Conservation (phyloP, 257 asterid species). For the Ajuga chamaepitys region DNA sequence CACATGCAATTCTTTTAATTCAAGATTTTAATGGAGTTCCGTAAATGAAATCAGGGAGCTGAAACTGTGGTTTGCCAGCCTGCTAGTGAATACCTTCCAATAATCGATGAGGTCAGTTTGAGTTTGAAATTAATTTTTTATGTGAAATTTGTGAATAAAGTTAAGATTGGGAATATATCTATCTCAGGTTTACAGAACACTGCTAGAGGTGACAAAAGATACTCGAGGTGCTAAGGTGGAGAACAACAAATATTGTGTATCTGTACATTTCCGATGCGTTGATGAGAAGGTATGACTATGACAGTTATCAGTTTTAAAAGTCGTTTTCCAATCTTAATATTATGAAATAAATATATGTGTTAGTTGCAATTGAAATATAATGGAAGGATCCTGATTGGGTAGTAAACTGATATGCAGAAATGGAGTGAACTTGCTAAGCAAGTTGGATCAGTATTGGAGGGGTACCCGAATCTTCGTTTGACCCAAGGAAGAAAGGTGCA, state of each 20-base stretch:
- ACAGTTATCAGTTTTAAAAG: no score
- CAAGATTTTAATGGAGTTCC: no score
- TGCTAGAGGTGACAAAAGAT: conserved; percentile 54
- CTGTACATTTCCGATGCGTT: conserved; percentile 89
- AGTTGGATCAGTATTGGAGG: conserved; percentile 69
- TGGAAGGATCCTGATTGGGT: no score
- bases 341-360: no score
- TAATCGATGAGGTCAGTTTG: conserved; percentile 61
- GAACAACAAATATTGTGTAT: conserved; percentile 81
- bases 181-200: conserved; percentile 63
- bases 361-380: no score
- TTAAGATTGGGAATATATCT: background rate
- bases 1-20: no score
- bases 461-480: conserved; percentile 71
- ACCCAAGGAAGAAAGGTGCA: conserved; percentile 88
- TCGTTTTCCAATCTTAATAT: background rate
- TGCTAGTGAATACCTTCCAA: conserved; percentile 77
- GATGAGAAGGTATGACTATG: conserved; percentile 64
- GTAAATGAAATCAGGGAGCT: conserved; percentile 31
- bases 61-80: conserved; percentile 68
- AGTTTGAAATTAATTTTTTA: background rate
- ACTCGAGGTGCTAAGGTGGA: conserved; percentile 78
- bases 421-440: conserved; percentile 77
- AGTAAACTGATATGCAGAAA: conserved; percentile 50
- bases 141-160: background rate